These are phyloP conservation scores for Microcos paniculata DNA, from an alignment of 345 rosid species.

Conservation along the genomic window DNA sequence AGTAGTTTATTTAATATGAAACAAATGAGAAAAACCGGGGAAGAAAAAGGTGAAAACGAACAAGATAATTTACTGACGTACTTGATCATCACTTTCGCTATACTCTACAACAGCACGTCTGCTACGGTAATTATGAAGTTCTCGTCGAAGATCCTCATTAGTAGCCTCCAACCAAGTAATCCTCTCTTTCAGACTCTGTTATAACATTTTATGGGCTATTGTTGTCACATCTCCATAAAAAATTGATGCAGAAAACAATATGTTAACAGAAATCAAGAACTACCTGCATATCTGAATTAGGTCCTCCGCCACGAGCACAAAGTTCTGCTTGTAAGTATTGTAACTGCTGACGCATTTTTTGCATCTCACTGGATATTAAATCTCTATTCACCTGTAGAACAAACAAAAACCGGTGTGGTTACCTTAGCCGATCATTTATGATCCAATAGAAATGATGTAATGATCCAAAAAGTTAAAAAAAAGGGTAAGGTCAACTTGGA, in stretches of 20 bases:
- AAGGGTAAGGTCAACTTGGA: background rate
- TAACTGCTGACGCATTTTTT: conserved; percentile 72
- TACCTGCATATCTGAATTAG: conserved; percentile 59
- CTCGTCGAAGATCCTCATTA: conserved; percentile 64
- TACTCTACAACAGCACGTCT: conserved; percentile 46
- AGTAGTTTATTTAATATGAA: background rate
- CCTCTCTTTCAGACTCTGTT: conserved; percentile 61
- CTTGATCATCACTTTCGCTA: conserved; percentile 52
- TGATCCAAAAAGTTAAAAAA: background rate
- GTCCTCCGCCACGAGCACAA: conserved; percentile 48
- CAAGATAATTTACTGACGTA: conserved; percentile 23
- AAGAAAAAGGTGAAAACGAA: background rate
- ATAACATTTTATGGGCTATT: background rate
- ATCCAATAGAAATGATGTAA: background rate
- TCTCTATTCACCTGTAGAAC: conserved; percentile 65
- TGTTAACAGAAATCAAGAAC: conserved; percentile 11
- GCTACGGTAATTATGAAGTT: conserved; percentile 70
- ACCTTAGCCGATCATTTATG: background rate
- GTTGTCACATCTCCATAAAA: background rate
- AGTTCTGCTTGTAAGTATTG: conserved; percentile 66
- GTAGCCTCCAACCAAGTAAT: conserved; percentile 69
- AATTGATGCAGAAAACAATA: conserved; percentile 10
- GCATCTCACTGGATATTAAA: conserved; percentile 64
- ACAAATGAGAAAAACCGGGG: background rate
- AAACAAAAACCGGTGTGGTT: conserved; percentile 1